A percentile compares a stretch with the other conserved stretches of the same genome.
These are phyloP conservation scores for Suhomyces bolitotheri DNA, from an alignment of 1,139 yeast species.

Conservation along the genomic window DNA sequence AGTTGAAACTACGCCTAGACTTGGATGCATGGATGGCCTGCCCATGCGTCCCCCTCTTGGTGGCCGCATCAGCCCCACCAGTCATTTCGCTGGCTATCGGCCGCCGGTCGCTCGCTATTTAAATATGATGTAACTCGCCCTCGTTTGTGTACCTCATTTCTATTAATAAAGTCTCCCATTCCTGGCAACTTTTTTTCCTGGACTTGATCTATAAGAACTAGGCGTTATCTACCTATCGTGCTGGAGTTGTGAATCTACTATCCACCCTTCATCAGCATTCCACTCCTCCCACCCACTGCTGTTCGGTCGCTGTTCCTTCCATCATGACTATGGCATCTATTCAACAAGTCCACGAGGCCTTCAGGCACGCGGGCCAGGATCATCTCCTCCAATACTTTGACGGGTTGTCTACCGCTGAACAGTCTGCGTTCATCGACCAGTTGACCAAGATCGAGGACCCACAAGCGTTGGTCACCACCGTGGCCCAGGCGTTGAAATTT, in stretches of 20 bases:
- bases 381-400: constrained; percentile 46
- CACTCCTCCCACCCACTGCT: not conserved
- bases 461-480: constrained; percentile 40
- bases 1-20: not conserved
- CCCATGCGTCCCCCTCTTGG: not conserved
- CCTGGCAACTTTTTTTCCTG: too few relatives aligned
- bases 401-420: constrained; percentile 31
- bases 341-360: constrained; percentile 34
- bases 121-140: constrained; percentile 1
- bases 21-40: too few relatives aligned
- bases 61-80: not conserved
- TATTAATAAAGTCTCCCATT: not conserved
- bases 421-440: constrained; percentile 35
- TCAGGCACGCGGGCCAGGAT: constrained; percentile 52
- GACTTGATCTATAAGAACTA: not conserved
- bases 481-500: constrained; percentile 33
- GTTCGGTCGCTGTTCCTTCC: not conserved
- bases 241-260: too few relatives aligned
- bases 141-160: constrained; percentile 1
- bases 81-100: not conserved
- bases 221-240: too few relatives aligned
- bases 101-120: not conserved
- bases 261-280: not conserved
- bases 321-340: constrained; percentile 13
- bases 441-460: constrained; percentile 47